A percentile compares a stretch with the other conserved stretches of the same genome.
phyloP scores from a whole-genome alignment of 139 green algal species.

The Chlorella sp. region DNA sequence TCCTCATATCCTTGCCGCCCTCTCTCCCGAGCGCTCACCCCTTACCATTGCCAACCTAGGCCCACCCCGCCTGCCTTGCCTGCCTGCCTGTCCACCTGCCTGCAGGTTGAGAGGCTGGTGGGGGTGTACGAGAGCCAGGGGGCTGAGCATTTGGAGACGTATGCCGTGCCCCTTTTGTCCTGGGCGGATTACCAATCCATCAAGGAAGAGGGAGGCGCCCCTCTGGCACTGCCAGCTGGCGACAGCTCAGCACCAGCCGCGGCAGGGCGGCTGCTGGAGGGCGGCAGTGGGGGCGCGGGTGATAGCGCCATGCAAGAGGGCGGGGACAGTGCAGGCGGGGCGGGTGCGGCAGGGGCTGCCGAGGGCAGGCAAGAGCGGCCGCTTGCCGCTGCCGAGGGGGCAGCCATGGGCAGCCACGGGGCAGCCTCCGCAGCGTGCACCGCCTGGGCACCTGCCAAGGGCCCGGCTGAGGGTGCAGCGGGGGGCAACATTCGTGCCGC shows the following conservation, averaged over 20 bases:
- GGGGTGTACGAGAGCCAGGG: constrained; percentile 47
- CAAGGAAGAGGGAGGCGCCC: constrained; percentile 1
- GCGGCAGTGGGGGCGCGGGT: background rate
- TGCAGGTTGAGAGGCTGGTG: constrained; percentile 54
- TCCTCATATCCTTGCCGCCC: no score
- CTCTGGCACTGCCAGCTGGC: constrained; percentile 3
- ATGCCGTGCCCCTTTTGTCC: constrained; percentile 47
- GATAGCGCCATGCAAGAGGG: background rate
- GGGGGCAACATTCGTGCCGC: no score
- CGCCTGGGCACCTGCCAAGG: no score
- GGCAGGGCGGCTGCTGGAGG: background rate
- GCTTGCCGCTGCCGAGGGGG: no score
- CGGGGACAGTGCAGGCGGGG: background rate
- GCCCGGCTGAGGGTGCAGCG: no score
- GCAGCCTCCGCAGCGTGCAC: no score
- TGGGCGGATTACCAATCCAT: constrained; percentile 67
- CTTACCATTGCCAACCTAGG: no score
- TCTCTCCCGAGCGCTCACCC: no score
- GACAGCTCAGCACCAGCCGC: background rate
- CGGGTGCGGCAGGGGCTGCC: no score
- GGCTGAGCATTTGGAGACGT: constrained; percentile 38
- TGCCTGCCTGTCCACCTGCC: background rate
- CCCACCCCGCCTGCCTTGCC: no score
- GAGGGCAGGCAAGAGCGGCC: no score
- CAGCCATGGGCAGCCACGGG: no score